Base-by-base conservation (phyloP, 768 basidiomycete genomes). In the Rhizopogon salebrosus region DNA sequence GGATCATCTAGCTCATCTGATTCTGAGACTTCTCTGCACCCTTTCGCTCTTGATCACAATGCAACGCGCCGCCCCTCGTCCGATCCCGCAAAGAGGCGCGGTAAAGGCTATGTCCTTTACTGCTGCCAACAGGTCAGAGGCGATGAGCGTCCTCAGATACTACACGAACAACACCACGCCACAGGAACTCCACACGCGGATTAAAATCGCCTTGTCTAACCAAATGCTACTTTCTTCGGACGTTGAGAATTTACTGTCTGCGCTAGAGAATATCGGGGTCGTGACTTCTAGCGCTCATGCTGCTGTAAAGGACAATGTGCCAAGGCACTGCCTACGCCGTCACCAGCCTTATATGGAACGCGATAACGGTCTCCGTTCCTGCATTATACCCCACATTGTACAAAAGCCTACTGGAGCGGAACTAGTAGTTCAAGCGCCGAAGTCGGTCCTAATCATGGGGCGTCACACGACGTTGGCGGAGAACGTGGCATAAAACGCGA, bases 41-140 rank as follows among this genome's bases (percentile, higher is more conserved):
- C 35, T 34, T 31, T 24, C 11, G 18, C 50, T 24, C 39, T 27
- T 35, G 11, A 36, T 16, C 51, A 48, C 26, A 41, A 41, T 54
- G 62, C 58, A 64, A 63, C 57, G 64, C 62, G 62, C 61, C 54
- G 48, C 23, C 68, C 57, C 61, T 62, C 53, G 56, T 52, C 61
- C 54, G 40, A 41, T 46, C 37, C 52, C 52, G 22, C 24, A 49
- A 51, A 48, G 46, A 38, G 52, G 53, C 40, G 31, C 20, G 10
- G 7, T 1, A 31, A 53, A 54, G 36, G 29, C 51, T 54, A 53
- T 41, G 40, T 41, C 39, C 14, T 36, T 54, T 26, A 27, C 31
- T 46, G 41, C 23, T 26, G 34, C 41, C 31, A 35, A 51, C 27
- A 23, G 18, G 40, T 51, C 57, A 16, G 54, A 64, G 40, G 43